Conservation (phyloP, 2,329 filamentous ascomycete species). For the Verticillium nonalfalfae region DNA sequence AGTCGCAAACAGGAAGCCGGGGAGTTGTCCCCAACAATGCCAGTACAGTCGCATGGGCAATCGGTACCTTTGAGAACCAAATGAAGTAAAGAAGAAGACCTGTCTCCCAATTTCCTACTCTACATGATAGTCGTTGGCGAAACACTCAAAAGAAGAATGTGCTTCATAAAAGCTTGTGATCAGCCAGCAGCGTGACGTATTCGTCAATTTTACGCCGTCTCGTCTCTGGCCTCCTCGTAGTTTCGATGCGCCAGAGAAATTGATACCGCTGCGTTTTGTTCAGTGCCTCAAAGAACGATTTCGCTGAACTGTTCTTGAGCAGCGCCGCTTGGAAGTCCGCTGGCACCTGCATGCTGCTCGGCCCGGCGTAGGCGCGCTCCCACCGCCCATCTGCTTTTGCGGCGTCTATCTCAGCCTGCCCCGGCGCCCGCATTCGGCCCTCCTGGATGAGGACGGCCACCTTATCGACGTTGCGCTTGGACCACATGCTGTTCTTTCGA, state of each 20-base stretch:
- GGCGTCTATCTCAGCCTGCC: slow-evolving; percentile 42
- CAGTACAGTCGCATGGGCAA: no score
- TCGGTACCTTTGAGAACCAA: no score
- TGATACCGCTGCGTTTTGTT: slow-evolving; percentile 37
- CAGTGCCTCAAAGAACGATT: slow-evolving; percentile 33
- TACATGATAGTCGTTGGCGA: no score
- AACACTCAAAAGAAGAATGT: not conserved
- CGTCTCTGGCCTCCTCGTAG: slow-evolving; percentile 28
- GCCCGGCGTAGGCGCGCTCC: slow-evolving; percentile 48
- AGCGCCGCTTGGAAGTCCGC: slow-evolving; percentile 41
- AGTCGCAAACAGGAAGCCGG: no score
- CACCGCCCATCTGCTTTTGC: slow-evolving; percentile 53
- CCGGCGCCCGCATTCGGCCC: slow-evolving; percentile 42
- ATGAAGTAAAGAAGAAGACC: no score
- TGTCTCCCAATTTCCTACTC: no score
- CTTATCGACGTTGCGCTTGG: slow-evolving; percentile 50
- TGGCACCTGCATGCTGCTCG: slow-evolving; percentile 38
- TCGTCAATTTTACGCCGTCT: slow-evolving; percentile 7
- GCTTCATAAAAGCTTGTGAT: not conserved
- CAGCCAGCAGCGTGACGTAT: not conserved
- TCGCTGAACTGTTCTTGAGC: slow-evolving; percentile 23
- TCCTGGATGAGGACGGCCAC: slow-evolving; percentile 34
- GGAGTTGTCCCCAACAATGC: no score
- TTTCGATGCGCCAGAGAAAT: slow-evolving; percentile 38
- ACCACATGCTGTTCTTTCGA: slow-evolving; percentile 49